These are phyloP conservation scores for Ajuga chamaepitys DNA, from an alignment of 257 asterid species.

Conservation along the genomic window DNA sequence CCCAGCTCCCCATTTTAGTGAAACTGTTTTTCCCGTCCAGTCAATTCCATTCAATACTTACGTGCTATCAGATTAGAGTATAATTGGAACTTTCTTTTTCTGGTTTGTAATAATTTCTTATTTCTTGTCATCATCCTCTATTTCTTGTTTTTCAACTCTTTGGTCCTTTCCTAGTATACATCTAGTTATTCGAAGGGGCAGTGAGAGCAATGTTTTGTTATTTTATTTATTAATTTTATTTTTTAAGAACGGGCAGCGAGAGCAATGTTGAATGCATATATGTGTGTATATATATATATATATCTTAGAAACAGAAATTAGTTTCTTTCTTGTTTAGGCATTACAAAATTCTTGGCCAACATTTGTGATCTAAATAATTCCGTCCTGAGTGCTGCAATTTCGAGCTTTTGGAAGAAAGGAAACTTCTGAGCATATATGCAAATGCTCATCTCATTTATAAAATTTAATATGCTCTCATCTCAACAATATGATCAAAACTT, in stretches of 20 bases:
- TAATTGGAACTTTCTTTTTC: neutral
- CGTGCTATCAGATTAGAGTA: neutral
- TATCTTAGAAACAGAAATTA: neutral
- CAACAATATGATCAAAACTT: neutral
- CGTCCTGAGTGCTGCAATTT: neutral
- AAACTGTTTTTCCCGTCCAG: too few relatives aligned
- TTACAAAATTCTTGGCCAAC: neutral
- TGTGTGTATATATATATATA: too few relatives aligned
- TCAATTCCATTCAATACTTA: too few relatives aligned
- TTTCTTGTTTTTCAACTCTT: neutral
- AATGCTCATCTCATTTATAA: neutral
- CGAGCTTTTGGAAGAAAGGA: neutral
- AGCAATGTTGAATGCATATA: too few relatives aligned
- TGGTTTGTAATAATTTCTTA: neutral
- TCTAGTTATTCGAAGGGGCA: neutral
- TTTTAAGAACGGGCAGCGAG: too few relatives aligned
- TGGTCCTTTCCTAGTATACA: neutral
- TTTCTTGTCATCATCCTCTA: neutral
- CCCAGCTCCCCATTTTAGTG: too few relatives aligned
- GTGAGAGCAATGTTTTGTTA: neutral
- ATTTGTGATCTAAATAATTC: neutral
- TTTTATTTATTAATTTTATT: too few relatives aligned
- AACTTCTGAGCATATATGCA: neutral
- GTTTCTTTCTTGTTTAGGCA: neutral
- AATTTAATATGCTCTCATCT: neutral